Conservation (phyloP, 805 yeast species). For the Schizosaccharomyces osmophilus region DNA sequence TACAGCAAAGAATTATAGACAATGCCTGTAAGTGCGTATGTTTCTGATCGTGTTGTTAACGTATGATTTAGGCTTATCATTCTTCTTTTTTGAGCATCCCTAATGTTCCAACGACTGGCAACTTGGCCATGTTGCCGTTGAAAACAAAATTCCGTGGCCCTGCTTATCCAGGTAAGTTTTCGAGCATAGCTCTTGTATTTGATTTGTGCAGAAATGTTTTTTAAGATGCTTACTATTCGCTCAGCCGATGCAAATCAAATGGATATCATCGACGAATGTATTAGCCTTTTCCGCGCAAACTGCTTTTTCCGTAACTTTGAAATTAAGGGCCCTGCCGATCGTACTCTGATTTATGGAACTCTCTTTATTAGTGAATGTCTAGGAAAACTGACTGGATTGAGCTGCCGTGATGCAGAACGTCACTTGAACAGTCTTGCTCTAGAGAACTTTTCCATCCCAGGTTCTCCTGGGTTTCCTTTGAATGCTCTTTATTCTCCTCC, state of each 20-base stretch:
- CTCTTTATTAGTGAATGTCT: slow-evolving; percentile 70
- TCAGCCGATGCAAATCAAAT: slow-evolving; percentile 29
- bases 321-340: slow-evolving; percentile 83
- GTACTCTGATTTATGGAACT: slow-evolving; percentile 82
- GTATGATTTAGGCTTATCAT: slow-evolving; percentile 13
- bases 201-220: background rate
- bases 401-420: slow-evolving; percentile 16
- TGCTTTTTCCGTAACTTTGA: slow-evolving; percentile 92
- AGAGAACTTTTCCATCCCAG: slow-evolving; percentile 78
- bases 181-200: background rate
- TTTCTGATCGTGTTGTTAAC: background rate
- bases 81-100: slow-evolving; percentile 15
- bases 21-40: background rate
- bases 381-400: slow-evolving; percentile 25
- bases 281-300: slow-evolving; percentile 85
- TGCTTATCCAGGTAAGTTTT: slow-evolving; percentile 31
- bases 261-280: slow-evolving; percentile 74
- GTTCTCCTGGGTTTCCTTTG: slow-evolving; percentile 83
- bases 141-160: slow-evolving; percentile 77
- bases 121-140: slow-evolving; percentile 63
- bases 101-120: slow-evolving; percentile 16
- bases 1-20: background rate
- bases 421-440: slow-evolving; percentile 63
- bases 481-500: slow-evolving; percentile 60
- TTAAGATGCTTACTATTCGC: slow-evolving; percentile 10